Conservation (phyloP, 2,329 filamentous ascomycete genomes). For the Apiospora marii region DNA sequence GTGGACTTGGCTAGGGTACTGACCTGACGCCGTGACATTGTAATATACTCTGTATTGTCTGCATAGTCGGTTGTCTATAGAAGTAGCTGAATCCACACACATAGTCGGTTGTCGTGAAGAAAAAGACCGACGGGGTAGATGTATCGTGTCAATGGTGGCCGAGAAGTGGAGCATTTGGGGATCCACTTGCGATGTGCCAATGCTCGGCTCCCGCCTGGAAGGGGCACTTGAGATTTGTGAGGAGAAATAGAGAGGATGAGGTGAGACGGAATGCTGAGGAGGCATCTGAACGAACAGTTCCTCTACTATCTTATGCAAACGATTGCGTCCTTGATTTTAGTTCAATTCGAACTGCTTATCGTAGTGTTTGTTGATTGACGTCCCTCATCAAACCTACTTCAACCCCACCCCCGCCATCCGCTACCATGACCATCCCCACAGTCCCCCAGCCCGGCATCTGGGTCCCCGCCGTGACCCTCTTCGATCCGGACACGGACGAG, state of each 20-base stretch:
- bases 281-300: too few species aligned
- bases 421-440: slow-evolving; percentile 32
- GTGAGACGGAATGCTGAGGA: not conserved
- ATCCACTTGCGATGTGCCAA: not conserved
- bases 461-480: slow-evolving; percentile 61
- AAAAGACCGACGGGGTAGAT: not conserved
- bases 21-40: too few species aligned
- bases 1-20: too few species aligned
- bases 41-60: too few species aligned
- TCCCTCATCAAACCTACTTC: not conserved
- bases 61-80: too few species aligned
- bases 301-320: too few species aligned
- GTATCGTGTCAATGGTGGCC: not conserved
- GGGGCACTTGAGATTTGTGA: not conserved
- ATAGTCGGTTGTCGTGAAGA: not conserved
- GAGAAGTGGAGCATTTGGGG: not conserved
- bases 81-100: not conserved
- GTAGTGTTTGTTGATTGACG: not conserved
- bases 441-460: slow-evolving; percentile 50
- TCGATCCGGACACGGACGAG: slow-evolving; percentile 56
- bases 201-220: not conserved
- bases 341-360: not conserved
- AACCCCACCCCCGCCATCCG: not conserved
- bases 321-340: too few species aligned
- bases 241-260: not conserved